These are phyloP conservation scores for Primulina huaijiensis DNA, from an alignment of 257 asterid species.

Conservation along the genomic window DNA sequence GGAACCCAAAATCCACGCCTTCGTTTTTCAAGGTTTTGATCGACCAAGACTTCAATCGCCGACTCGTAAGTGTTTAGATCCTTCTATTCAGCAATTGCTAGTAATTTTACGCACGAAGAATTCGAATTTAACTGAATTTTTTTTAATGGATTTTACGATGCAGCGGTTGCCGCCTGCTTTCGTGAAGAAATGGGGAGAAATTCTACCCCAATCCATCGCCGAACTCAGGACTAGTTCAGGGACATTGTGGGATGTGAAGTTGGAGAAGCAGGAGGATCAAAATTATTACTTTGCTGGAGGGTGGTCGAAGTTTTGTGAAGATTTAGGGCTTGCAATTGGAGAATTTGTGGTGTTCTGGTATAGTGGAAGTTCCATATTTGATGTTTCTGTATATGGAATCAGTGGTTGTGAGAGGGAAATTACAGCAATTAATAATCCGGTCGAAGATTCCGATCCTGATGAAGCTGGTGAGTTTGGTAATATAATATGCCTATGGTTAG, in stretches of 20 bases:
- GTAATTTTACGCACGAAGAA: not conserved
- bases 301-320: conserved; percentile 29
- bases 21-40: conserved; percentile 18
- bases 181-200: not conserved
- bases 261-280: not conserved
- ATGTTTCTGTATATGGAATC: conserved; percentile 18
- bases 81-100: not conserved
- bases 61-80: conserved; percentile 8
- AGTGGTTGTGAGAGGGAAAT: not conserved
- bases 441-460: conserved; percentile 5
- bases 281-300: conserved; percentile 16
- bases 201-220: not conserved
- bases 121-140: not conserved
- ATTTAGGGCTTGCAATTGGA: conserved; percentile 10
- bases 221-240: not conserved
- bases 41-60: not conserved
- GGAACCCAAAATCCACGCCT: not conserved
- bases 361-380: not conserved
- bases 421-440: not conserved
- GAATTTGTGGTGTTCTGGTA: conserved; percentile 28
- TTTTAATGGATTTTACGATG: not conserved
- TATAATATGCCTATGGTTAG: too few relatives aligned
- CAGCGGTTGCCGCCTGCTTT: not conserved
- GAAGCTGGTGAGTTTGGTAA: not conserved
- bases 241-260: not conserved